A percentile compares a stretch with the other conserved stretches of the same genome.
These are phyloP conservation scores for Zoysia matrella DNA, from an alignment of 202 grass and related monocot genomes.

Conservation along the genomic window DNA sequence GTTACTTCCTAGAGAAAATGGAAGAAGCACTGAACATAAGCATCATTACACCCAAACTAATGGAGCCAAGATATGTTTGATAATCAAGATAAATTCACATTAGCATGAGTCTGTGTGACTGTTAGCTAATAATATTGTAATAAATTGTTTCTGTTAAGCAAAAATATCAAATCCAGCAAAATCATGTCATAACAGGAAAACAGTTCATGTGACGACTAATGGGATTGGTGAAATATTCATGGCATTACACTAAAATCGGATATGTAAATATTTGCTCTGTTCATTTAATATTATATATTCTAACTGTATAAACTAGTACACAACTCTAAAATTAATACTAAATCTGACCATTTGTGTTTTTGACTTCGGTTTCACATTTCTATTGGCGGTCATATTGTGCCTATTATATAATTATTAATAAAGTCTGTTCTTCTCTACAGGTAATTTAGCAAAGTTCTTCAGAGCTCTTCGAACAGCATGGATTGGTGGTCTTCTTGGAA, in stretches of 20 bases:
- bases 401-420: constrained; percentile 36
- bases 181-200: too few species aligned
- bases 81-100: too few species aligned
- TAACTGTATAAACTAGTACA: not conserved
- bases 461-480: constrained; percentile 58
- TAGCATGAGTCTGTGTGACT: too few species aligned
- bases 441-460: constrained; percentile 56
- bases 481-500: constrained; percentile 60
- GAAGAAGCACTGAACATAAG: constrained; percentile 19
- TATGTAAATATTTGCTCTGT: too few species aligned
- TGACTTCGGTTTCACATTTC: not conserved
- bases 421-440: constrained; percentile 59
- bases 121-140: too few species aligned
- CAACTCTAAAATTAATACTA: constrained; percentile 4
- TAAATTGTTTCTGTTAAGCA: too few species aligned
- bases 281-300: too few species aligned
- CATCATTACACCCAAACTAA: not conserved
- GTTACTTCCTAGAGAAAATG: constrained; percentile 27
- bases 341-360: constrained; percentile 5
- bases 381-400: constrained; percentile 13
- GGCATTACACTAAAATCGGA: too few species aligned
- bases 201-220: too few species aligned
- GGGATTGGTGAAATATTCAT: too few species aligned
- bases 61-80: too few species aligned
- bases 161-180: too few species aligned